A percentile compares a stretch with the other conserved stretches of the same genome.
Evolutionary conservation across 768 basidiomycete species (phyloP).

Genomic region (Rhizopogon salebrosus): DNA sequence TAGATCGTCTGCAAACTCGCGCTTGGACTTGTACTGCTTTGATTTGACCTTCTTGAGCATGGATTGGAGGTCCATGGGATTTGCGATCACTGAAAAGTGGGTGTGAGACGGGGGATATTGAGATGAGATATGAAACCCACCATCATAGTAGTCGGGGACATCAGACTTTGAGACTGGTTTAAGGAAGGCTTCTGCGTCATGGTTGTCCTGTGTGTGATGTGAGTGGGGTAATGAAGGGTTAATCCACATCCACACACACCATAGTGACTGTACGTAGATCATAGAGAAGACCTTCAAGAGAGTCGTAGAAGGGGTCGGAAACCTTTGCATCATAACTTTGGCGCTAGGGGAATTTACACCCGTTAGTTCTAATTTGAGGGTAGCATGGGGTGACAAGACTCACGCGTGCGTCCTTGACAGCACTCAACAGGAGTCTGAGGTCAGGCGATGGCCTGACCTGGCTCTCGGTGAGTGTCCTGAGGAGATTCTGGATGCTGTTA

Average conservation of each 20-base stretch:
- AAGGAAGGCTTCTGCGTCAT: slow-evolving; percentile 88
- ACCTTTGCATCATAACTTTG: slow-evolving; percentile 60
- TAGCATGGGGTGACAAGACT: slow-evolving; percentile 26
- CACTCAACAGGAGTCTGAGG: slow-evolving; percentile 74
- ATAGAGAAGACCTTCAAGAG: slow-evolving; percentile 78
- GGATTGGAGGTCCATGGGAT: slow-evolving; percentile 93
- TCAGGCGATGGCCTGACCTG: slow-evolving; percentile 63
- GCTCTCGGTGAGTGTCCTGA: slow-evolving; percentile 79
- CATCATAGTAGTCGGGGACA: slow-evolving; percentile 89
- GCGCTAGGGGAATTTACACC: slow-evolving; percentile 31
- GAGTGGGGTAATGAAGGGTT: slow-evolving; percentile 22
- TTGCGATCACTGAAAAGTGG: slow-evolving; percentile 73
- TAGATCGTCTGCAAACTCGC: slow-evolving; percentile 89
- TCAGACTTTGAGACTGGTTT: slow-evolving; percentile 89
- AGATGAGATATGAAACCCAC: slow-evolving; percentile 38
- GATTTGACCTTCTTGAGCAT: slow-evolving; percentile 92
- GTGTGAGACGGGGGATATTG: slow-evolving; percentile 5
- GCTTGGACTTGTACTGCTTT: slow-evolving; percentile 89
- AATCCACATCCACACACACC: slow-evolving; percentile 33
- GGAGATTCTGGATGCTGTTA: slow-evolving; percentile 61
- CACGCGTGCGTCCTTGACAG: slow-evolving; percentile 87
- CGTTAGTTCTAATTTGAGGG: not conserved
- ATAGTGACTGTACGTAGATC: slow-evolving; percentile 80
- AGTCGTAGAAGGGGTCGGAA: slow-evolving; percentile 89
- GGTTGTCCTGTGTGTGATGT: slow-evolving; percentile 58